Conservation (phyloP, 257 asterid genomes). For the Solanum sejunctum region DNA sequence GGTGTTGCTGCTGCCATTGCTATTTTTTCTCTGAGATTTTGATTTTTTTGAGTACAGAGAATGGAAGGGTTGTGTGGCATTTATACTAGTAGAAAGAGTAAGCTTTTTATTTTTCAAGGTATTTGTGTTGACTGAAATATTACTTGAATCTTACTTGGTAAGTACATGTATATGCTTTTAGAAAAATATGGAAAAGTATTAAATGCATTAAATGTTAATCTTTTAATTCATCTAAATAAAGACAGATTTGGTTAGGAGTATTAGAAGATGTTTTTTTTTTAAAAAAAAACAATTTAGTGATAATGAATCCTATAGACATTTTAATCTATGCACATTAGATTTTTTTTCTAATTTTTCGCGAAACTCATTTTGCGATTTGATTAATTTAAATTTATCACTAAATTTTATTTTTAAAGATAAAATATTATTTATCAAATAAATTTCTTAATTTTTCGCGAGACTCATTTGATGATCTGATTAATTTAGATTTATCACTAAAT, state of each 20-base stretch:
- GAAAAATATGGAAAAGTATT: background rate
- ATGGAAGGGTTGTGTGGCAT: background rate
- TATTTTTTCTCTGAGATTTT: background rate
- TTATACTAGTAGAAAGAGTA: background rate
- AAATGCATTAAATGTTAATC: background rate
- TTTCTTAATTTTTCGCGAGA: background rate
- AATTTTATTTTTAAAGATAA: background rate
- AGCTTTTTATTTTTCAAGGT: background rate
- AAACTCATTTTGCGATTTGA: background rate
- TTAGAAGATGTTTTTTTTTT: background rate
- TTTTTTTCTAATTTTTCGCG: background rate
- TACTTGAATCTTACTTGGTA: background rate
- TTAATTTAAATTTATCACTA: background rate
- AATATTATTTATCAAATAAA: background rate
- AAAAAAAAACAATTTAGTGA: background rate
- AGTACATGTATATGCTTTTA: background rate
- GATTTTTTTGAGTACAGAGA: background rate
- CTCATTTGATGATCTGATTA: background rate
- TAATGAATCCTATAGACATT: background rate
- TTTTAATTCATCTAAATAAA: background rate
- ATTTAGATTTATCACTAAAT: background rate
- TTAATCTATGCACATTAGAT: background rate
- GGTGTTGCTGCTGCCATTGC: slow-evolving; percentile 45
- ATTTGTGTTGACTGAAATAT: background rate
- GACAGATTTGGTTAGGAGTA: background rate